Percentiles rank a stretch among this genome's conserved stretches.
Conservation (phyloP, 805 yeast genomes). For the Yamadazyma tumulicola region DNA sequence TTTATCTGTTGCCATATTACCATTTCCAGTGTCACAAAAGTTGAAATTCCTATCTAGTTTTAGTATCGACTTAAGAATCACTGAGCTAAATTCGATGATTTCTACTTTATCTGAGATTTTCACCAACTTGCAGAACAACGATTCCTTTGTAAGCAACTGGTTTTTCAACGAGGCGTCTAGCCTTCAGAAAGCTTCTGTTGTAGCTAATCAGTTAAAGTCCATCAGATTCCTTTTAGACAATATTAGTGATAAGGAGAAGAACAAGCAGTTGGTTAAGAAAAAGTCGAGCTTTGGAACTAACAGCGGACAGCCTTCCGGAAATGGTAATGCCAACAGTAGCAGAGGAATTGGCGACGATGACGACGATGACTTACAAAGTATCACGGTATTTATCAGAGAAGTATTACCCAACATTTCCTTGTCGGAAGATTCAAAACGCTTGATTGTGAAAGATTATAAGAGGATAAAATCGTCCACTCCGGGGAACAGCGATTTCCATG, state of each 20-base stretch:
- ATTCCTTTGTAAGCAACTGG: constrained; percentile 38
- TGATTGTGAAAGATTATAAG: constrained; percentile 48
- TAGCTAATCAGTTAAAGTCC: constrained; percentile 53
- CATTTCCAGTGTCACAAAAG: constrained; percentile 45
- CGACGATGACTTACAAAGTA: constrained; percentile 38
- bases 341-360: constrained; percentile 42
- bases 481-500: constrained; percentile 59
- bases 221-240: constrained; percentile 48
- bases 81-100: constrained; percentile 28
- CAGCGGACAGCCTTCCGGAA: constrained; percentile 38
- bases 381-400: constrained; percentile 34
- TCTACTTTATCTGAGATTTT: constrained; percentile 37
- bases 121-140: constrained; percentile 27
- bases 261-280: constrained; percentile 22
- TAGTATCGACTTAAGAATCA: constrained; percentile 31
- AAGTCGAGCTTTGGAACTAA: constrained; percentile 25
- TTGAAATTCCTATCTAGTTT: constrained; percentile 32
- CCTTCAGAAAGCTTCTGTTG: constrained; percentile 50
- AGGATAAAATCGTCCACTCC: constrained; percentile 47
- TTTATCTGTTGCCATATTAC: constrained; percentile 48
- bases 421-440: constrained; percentile 36
- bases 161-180: constrained; percentile 49
- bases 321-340: constrained; percentile 38
- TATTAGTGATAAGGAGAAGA: constrained; percentile 27
- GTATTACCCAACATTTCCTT: constrained; percentile 33